phyloP scores from a whole-genome alignment of 805 yeast genomes.

The Schizosaccharomyces lindneri region DNA sequence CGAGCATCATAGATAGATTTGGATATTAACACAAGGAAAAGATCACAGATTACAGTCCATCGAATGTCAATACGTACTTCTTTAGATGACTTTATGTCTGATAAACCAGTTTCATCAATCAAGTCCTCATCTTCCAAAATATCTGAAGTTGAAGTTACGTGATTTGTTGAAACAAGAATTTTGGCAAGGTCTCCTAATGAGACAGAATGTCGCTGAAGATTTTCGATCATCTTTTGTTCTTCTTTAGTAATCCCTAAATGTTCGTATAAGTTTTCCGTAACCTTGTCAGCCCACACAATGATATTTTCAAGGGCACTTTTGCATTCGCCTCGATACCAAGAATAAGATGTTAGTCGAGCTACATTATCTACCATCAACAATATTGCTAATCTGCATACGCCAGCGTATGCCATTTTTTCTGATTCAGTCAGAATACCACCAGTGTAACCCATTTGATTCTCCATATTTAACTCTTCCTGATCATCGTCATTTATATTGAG shows the following conservation, averaged over 20 bases:
- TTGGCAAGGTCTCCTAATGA: slow-evolving; percentile 1
- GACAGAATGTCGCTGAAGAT: slow-evolving; percentile 5
- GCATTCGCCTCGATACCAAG: neutral
- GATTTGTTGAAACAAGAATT: neutral
- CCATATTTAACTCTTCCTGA: slow-evolving; percentile 7
- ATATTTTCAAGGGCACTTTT: slow-evolving; percentile 34
- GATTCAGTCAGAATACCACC: slow-evolving; percentile 52
- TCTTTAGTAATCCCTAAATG: neutral
- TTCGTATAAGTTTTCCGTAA: neutral
- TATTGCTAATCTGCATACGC: slow-evolving; percentile 45
- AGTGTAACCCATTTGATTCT: slow-evolving; percentile 41
- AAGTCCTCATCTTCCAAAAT: slow-evolving; percentile 5
- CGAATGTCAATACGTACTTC: slow-evolving; percentile 34
- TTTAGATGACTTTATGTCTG: slow-evolving; percentile 12
- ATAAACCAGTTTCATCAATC: slow-evolving; percentile 9
- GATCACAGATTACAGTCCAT: slow-evolving; percentile 86
- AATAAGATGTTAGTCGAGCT: slow-evolving; percentile 17
- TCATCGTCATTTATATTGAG: neutral
- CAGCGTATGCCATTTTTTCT: slow-evolving; percentile 77
- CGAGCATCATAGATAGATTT: slow-evolving; percentile 78
- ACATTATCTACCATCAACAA: slow-evolving; percentile 57
- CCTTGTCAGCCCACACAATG: neutral
- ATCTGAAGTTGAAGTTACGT: slow-evolving; percentile 4
- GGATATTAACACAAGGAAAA: slow-evolving; percentile 52
- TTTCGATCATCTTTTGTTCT: neutral